Evolutionary conservation across 202 grass and related monocot species (phyloP).

Genomic region (Setaria viridis): DNA sequence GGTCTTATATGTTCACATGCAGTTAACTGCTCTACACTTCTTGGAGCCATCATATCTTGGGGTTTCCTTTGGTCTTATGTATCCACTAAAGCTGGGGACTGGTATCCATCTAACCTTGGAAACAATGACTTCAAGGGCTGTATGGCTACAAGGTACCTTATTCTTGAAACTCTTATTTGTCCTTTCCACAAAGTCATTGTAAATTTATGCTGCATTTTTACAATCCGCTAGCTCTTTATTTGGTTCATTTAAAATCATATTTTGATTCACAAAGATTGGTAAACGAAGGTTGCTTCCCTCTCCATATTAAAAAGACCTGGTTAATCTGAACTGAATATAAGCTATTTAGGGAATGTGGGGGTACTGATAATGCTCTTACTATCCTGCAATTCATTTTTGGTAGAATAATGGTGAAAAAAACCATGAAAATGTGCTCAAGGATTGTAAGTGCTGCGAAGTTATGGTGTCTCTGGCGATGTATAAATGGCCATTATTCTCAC

Average conservation of each 20-base stretch:
- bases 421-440: no score
- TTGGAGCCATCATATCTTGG: slow-evolving; percentile 94
- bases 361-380: no score
- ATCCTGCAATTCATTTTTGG: no score
- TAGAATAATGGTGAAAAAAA: no score
- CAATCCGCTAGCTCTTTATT: slow-evolving; percentile 19
- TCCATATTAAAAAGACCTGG: no score
- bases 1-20: slow-evolving; percentile 93
- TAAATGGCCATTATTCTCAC: no score
- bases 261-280: not conserved
- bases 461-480: no score
- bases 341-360: not conserved
- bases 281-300: no score
- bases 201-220: not conserved
- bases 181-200: no score
- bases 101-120: slow-evolving; percentile 88
- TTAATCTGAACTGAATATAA: not conserved
- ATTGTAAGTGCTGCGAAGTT: no score
- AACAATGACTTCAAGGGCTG: slow-evolving; percentile 89
- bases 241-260: not conserved
- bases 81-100: slow-evolving; percentile 73
- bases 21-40: slow-evolving; percentile 90
- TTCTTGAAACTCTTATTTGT: slow-evolving; percentile 13
- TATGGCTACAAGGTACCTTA: slow-evolving; percentile 84
- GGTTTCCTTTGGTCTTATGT: slow-evolving; percentile 93